A percentile compares a stretch with the other conserved stretches of the same genome.
Conservation (phyloP, 2,329 filamentous ascomycete species). For the Phyllosticta citrichinensis region DNA sequence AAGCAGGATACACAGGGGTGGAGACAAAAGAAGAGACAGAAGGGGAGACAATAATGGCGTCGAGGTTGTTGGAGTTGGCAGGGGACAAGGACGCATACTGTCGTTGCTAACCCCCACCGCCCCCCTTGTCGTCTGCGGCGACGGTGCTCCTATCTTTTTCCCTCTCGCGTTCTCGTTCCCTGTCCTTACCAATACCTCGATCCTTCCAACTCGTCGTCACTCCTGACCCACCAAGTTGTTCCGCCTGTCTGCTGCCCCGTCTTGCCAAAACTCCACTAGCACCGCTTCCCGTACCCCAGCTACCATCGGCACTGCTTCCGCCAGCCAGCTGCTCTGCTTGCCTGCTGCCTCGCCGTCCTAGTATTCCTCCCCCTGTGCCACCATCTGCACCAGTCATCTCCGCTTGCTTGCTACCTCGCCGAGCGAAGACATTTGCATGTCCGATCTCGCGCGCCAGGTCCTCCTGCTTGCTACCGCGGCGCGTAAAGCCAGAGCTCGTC, state of each 20-base stretch:
- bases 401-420: conserved; percentile 1
- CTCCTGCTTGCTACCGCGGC: conserved; percentile 2
- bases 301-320: neutral
- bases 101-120: neutral
- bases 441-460: conserved; percentile 3
- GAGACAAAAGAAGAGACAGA: neutral
- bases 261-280: conserved; percentile 2
- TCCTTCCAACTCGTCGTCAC: neutral
- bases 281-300: neutral
- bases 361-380: neutral
- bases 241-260: conserved; percentile 3
- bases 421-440: neutral
- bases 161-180: neutral
- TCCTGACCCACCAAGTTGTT: neutral
- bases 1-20: neutral
- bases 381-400: neutral
- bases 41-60: neutral
- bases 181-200: conserved; percentile 1
- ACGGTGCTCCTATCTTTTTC: neutral
- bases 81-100: neutral
- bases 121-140: neutral
- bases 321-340: neutral
- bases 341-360: conserved; percentile 1
- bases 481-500: conserved; percentile 6
- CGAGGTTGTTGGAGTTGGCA: neutral